These are phyloP conservation scores for Leucogyrophana mollusca DNA, from an alignment of 768 basidiomycete species.

Conservation along the genomic window DNA sequence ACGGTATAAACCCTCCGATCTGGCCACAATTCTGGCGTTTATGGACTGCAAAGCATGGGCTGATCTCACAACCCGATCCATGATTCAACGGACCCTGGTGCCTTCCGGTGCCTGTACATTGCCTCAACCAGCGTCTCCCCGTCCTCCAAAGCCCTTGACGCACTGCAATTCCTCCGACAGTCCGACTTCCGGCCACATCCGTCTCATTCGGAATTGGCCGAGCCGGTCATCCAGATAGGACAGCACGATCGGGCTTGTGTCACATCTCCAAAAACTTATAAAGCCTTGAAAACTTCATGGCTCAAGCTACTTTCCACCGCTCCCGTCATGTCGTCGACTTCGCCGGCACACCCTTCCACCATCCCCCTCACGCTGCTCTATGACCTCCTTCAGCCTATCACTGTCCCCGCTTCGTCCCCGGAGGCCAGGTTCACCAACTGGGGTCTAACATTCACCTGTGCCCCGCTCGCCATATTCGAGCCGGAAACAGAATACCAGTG, in stretches of 20 bases:
- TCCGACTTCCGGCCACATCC: conserved; percentile 12
- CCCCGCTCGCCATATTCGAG: conserved; percentile 69
- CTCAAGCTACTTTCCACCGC: neutral
- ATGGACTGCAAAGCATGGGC: neutral
- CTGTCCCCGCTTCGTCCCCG: conserved; percentile 39
- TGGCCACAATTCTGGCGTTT: conserved; percentile 4
- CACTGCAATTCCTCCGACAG: conserved; percentile 3
- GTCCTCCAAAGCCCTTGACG: conserved; percentile 8
- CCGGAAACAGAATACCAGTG: conserved; percentile 73
- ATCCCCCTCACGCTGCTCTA: conserved; percentile 50
- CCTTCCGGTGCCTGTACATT: conserved; percentile 11
- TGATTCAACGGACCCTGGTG: conserved; percentile 8
- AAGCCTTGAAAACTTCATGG: conserved; percentile 9
- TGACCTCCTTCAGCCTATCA: conserved; percentile 53
- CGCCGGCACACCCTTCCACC: conserved; percentile 29
- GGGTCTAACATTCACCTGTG: conserved; percentile 76
- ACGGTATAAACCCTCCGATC: conserved; percentile 1
- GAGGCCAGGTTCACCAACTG: conserved; percentile 74
- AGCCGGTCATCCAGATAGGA: conserved; percentile 14
- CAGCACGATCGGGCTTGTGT: conserved; percentile 25
- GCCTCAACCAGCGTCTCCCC: conserved; percentile 8
- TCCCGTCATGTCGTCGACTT: conserved; percentile 36
- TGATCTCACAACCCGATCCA: conserved; percentile 7
- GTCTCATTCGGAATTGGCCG: conserved; percentile 10
- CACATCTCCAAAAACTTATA: conserved; percentile 29